Base-by-base conservation (phyloP, 2,329 filamentous ascomycete species). In the Hypoxylon sp. region DNA sequence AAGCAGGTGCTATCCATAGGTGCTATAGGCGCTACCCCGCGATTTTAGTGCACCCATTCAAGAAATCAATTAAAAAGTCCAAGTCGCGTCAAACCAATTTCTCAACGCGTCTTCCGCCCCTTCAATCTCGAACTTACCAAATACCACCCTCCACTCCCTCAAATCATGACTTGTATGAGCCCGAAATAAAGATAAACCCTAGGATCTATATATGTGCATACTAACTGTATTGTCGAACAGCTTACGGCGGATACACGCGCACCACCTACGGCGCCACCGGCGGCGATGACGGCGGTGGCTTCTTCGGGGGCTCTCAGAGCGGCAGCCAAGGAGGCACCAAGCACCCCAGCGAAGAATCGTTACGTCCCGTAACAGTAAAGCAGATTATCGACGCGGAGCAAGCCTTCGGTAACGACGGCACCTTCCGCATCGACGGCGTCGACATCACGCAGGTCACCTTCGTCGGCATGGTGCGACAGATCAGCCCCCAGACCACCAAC, bases 301-400 rank as follows among this genome's bases (percentile, higher is more conserved):
- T 90, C 80, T 84, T 81, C 67, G 84, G 84, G 62, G 87, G 85
- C 66, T 89, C 88, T 5, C 89, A 90, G 77, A 80, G 82, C 71
- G 87, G 87, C 70, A 89, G 87, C 75, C 88, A 86, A 10, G 71
- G 74, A 59, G 53, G 70, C 68, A 61, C 34, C 6, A 80, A 72
- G 85, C 82, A 84, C 66, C 91, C 91, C 78, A 86, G 87, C 73
- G 93, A 97, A 80, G 93, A 98, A 75, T 94, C 93, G 19, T 87
- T 99, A 57, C 92, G 96, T 48, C 94, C 96, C 0, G 92, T 98
- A 50, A 99, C 96, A 10, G 93, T 98, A 82, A 98, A 98, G 81
- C 96, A 99, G 82, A 87, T 98, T 63, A 84, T 94, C 76, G 93
- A 97, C 70, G 93, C 93, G 70, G 86, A 91, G 70, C 91, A 93